phyloP scores from a whole-genome alignment of 2,329 filamentous ascomycete species.

The Diaporthe sp. region DNA sequence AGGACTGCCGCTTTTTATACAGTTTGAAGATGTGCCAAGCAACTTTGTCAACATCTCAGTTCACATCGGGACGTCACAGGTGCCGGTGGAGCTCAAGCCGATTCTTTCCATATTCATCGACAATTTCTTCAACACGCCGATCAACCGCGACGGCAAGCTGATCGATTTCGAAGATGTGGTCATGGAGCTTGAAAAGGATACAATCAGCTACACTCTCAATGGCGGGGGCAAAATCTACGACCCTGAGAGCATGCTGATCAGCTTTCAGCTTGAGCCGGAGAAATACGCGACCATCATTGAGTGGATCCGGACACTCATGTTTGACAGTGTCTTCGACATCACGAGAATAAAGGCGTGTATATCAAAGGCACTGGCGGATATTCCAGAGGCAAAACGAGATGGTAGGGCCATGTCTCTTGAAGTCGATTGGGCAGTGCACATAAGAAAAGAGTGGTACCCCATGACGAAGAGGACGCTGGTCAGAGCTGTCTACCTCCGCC shows the following conservation, averaged over 20 bases:
- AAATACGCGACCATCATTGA: slow-evolving; percentile 87
- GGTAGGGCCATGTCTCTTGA: slow-evolving; percentile 78
- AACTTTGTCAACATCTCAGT: slow-evolving; percentile 92
- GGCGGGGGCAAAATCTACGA: slow-evolving; percentile 79
- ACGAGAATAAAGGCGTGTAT: slow-evolving; percentile 74
- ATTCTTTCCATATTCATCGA: slow-evolving; percentile 87
- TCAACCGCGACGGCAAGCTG: slow-evolving; percentile 80
- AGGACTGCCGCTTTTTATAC: slow-evolving; percentile 86
- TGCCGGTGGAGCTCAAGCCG: slow-evolving; percentile 88
- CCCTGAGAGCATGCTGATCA: slow-evolving; percentile 83
- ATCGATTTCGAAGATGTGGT: slow-evolving; percentile 94
- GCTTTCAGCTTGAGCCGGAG: slow-evolving; percentile 87
- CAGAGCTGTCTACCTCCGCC: slow-evolving; percentile 88
- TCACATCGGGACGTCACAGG: slow-evolving; percentile 81
- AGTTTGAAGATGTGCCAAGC: slow-evolving; percentile 94
- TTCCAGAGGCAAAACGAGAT: slow-evolving; percentile 91
- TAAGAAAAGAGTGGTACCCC: slow-evolving; percentile 80
- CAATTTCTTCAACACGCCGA: slow-evolving; percentile 95
- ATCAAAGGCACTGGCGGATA: slow-evolving; percentile 88
- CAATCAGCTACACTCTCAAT: slow-evolving; percentile 84
- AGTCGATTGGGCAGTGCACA: slow-evolving; percentile 83
- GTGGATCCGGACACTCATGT: slow-evolving; percentile 90
- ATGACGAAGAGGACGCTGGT: slow-evolving; percentile 87
- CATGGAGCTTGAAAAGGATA: slow-evolving; percentile 90
- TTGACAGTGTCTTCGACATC: slow-evolving; percentile 89